Evolutionary conservation across 805 yeast genomes (phyloP).

Genomic region (Maudiozyma barnettii): DNA sequence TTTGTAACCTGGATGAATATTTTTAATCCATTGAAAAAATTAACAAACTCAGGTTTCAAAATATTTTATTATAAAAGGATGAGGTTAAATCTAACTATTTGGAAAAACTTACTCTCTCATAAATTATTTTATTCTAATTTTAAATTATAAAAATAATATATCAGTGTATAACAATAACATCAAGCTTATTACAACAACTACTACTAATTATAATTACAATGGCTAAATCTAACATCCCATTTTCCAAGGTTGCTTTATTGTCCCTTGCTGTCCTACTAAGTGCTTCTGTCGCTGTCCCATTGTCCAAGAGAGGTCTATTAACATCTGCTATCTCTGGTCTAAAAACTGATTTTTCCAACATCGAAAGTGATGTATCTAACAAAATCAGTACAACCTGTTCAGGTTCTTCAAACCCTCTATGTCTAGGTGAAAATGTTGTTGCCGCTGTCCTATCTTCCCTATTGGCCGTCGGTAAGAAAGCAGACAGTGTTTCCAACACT

Average conservation of each 20-base stretch:
- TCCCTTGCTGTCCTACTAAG: neutral
- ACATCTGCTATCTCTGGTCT: neutral
- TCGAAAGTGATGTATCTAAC: neutral
- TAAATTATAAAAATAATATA: no score
- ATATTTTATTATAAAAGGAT: no score
- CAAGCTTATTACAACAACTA: neutral
- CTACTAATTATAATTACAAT: neutral
- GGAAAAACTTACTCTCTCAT: no score
- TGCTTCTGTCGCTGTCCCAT: constrained; percentile 1
- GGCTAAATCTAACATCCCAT: neutral
- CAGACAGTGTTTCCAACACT: neutral
- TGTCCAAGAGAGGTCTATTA: neutral
- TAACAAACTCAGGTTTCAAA: no score
- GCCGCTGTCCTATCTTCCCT: neutral
- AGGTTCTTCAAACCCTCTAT: neutral
- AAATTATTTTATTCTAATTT: no score
- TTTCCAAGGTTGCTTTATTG: neutral
- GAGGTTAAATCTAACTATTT: no score
- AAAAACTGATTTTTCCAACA: neutral
- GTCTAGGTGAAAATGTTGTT: constrained; percentile 1
- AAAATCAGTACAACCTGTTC: neutral
- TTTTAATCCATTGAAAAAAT: no score
- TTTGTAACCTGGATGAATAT: no score
- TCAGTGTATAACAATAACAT: neutral
- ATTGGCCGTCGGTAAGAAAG: neutral